Base-by-base conservation (phyloP, 139 green algal genomes). In the Zygnema circumcarinatum region DNA sequence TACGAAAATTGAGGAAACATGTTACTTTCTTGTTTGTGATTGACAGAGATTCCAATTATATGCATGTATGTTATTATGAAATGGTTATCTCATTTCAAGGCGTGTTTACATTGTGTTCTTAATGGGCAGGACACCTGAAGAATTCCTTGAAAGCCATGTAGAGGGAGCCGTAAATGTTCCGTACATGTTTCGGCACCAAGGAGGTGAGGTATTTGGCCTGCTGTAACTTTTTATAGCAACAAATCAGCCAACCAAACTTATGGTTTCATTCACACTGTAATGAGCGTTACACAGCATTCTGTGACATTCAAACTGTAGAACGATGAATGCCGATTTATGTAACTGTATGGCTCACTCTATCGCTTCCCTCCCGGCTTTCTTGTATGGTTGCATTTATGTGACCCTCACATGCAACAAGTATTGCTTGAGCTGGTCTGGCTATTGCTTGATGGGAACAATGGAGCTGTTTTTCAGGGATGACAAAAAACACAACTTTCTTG, bases 111-210 rank as follows among this genome's bases (percentile, higher is more conserved):
- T n/a, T n/a, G n/a, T n/a, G n/a, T n/a, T n/a, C n/a, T n/a, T n/a
- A n/a, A n/a, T n/a, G n/a, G n/a, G 35, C 76, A 84, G 76, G 38
- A 84, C 76, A 31, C 38, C 36, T 31, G 76, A 84, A 47, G 76
- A 84, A 47, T 84, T 84, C 31, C 29, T 25, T 22, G 76, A 29
- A 25, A 11, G 32, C 41, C 76, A 84, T 32, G 76, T 84, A 29
- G 3, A 76, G 22, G 76, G 76, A 25, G 38, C 76, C n/a, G 76
- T 84, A 29, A 84, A 84, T 47, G 38, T 84, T 31, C 76, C 76
- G n/a, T 84, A 79, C 76, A 84, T 84, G 76, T 31, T 40, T 32
- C 35, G 75, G 20, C 11, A 21, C 69, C 38, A 83, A 36, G 75
- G 33, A 67, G 33, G 35, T 68, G 3, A 3, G 75, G 38, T 54